Evolutionary conservation across 306 rosid species (phyloP).

Genomic region (Castanea sativa): DNA sequence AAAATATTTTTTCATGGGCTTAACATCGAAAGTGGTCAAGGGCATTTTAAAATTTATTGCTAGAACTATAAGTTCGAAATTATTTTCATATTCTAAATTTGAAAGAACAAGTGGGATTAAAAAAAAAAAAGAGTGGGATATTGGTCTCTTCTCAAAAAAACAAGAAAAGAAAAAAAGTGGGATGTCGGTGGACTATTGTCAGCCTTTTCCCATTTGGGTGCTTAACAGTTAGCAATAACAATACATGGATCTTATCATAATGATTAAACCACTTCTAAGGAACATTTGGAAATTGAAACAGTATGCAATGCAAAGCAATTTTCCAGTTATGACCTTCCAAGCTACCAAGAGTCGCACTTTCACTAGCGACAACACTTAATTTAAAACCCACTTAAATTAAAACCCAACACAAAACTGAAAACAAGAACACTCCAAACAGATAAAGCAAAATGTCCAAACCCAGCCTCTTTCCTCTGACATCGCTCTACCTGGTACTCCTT

Average conservation of each 20-base stretch:
- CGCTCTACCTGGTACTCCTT: constrained; percentile 35
- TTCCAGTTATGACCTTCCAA: constrained; percentile 41
- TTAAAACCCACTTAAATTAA: background rate
- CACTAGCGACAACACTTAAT: constrained; percentile 6
- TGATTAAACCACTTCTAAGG: background rate
- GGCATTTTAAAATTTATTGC: no score
- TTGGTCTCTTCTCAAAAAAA: no score
- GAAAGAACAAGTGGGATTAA: no score
- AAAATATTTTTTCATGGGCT: no score
- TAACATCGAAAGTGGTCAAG: no score
- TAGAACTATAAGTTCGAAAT: no score
- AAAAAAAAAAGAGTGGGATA: no score
- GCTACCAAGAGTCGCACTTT: constrained; percentile 35
- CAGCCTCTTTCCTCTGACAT: constrained; percentile 32
- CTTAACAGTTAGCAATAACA: constrained; percentile 13
- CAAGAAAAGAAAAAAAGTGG: no score
- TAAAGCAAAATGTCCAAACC: constrained; percentile 42
- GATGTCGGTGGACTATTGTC: no score
- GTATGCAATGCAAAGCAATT: background rate
- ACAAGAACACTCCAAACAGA: constrained; percentile 21
- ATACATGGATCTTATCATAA: constrained; percentile 20
- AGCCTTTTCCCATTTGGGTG: background rate
- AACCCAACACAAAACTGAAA: background rate
- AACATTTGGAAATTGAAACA: background rate
- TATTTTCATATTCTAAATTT: no score